Percentiles rank a stretch among this genome's conserved stretches.
Evolutionary conservation across 257 asterid genomes (phyloP).

Genomic region (Parsonsia alboflavescens): DNA sequence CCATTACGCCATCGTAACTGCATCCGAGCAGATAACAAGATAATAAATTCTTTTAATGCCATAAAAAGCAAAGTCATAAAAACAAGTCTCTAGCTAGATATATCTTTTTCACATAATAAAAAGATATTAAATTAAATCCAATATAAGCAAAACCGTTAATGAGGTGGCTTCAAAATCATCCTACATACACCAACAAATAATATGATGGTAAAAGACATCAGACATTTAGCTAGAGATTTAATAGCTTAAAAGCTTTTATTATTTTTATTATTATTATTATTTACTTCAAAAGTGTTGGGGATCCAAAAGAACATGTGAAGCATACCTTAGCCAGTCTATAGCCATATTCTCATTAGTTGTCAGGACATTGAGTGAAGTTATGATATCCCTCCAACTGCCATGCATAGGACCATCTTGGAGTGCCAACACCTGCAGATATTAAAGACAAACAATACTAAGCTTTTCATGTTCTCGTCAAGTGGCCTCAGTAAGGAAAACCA

Average conservation of each 20-base stretch:
- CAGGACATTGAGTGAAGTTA: constrained; percentile 43
- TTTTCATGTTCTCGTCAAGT: background rate
- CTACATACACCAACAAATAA: background rate
- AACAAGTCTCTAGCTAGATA: background rate
- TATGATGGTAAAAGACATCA: background rate
- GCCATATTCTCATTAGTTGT: constrained; percentile 37
- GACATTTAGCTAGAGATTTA: background rate
- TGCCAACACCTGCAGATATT: constrained; percentile 60
- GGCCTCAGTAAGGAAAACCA: background rate
- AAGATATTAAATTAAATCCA: background rate
- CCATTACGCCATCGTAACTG: constrained; percentile 85
- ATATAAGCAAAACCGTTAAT: background rate
- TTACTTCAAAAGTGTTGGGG: background rate
- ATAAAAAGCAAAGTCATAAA: background rate
- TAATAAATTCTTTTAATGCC: background rate
- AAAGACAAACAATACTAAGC: constrained; percentile 9
- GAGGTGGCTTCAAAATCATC: background rate
- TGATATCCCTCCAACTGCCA: constrained; percentile 56
- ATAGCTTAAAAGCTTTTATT: background rate
- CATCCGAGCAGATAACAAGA: constrained; percentile 20
- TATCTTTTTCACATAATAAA: too few relatives aligned
- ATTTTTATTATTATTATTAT: background rate
- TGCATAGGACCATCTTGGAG: constrained; percentile 66
- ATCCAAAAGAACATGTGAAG: background rate
- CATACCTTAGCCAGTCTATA: constrained; percentile 95